phyloP scores from a whole-genome alignment of 352 stramenopile genomes.

The Phytophthora fragariae region DNA sequence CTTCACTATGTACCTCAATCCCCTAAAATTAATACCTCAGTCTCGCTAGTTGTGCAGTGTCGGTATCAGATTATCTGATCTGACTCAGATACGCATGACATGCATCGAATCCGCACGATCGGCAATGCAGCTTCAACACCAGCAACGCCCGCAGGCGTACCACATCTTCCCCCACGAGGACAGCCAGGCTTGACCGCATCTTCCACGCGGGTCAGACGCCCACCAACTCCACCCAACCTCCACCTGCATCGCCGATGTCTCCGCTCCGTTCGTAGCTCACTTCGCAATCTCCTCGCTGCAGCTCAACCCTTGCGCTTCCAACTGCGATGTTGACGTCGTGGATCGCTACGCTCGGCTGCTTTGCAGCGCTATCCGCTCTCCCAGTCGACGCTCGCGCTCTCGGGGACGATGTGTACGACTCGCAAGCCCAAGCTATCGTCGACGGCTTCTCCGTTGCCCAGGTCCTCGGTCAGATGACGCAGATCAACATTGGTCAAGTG shows the following conservation, averaged over 20 bases:
- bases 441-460: conserved; percentile 54
- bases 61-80: no score
- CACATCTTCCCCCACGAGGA: conserved; percentile 22
- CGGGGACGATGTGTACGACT: conserved; percentile 40
- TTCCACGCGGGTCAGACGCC: conserved; percentile 7
- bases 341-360: conserved; percentile 37
- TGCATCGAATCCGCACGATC: no score
- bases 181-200: conserved; percentile 7
- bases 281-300: conserved; percentile 35
- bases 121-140: conserved; percentile 11
- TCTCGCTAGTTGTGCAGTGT: neutral
- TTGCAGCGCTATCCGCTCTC: conserved; percentile 31
- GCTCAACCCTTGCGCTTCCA: conserved; percentile 9
- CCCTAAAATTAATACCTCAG: neutral
- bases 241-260: neutral
- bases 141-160: conserved; percentile 17
- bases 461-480: conserved; percentile 91
- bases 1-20: neutral
- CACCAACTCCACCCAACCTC: neutral
- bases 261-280: conserved; percentile 26
- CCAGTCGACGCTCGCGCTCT: conserved; percentile 20
- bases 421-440: conserved; percentile 60
- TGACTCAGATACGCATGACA: neutral
- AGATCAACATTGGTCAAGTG: conserved; percentile 87
- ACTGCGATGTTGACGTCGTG: conserved; percentile 50